Conservation (phyloP, 202 grass and related monocot species). For the Zizania palustris region DNA sequence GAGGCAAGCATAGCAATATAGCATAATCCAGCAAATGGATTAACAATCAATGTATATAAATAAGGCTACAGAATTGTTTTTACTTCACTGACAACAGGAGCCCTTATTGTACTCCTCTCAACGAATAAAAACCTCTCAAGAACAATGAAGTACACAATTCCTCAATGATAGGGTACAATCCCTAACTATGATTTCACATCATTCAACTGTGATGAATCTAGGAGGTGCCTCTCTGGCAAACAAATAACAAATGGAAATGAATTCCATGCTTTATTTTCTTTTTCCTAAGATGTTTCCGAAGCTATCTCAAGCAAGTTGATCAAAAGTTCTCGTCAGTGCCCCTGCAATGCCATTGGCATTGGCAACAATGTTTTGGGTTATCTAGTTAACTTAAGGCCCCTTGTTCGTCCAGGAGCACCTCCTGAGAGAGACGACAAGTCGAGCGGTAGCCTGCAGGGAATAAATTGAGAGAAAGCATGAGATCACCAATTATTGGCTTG, state of each 20-base stretch:
- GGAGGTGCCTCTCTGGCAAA: constrained; percentile 22
- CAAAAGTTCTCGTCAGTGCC: constrained; percentile 48
- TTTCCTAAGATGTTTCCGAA: constrained; percentile 41
- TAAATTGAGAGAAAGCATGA: constrained; percentile 24
- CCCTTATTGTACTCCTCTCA: constrained; percentile 22
- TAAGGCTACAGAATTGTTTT: neutral
- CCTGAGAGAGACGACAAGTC: constrained; percentile 61
- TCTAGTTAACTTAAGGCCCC: constrained; percentile 59
- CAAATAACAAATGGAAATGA: constrained; percentile 53
- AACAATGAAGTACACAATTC: constrained; percentile 35
- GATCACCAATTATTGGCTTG: constrained; percentile 14
- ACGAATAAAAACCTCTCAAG: constrained; percentile 31
- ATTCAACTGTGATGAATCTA: constrained; percentile 33
- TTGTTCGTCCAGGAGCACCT: constrained; percentile 78
- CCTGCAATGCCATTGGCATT: constrained; percentile 28
- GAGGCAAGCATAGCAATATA: neutral
- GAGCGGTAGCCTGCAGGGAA: constrained; percentile 54
- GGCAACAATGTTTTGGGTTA: constrained; percentile 44
- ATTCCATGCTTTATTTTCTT: constrained; percentile 41
- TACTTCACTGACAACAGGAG: constrained; percentile 2
- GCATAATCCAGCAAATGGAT: constrained; percentile 17
- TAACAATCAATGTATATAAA: neutral
- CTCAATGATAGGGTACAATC: constrained; percentile 47
- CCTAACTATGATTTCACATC: constrained; percentile 35
- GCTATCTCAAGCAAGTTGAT: constrained; percentile 38